Conservation (phyloP, 2,329 filamentous ascomycete species). For the Arthrobotrys megalospora region DNA sequence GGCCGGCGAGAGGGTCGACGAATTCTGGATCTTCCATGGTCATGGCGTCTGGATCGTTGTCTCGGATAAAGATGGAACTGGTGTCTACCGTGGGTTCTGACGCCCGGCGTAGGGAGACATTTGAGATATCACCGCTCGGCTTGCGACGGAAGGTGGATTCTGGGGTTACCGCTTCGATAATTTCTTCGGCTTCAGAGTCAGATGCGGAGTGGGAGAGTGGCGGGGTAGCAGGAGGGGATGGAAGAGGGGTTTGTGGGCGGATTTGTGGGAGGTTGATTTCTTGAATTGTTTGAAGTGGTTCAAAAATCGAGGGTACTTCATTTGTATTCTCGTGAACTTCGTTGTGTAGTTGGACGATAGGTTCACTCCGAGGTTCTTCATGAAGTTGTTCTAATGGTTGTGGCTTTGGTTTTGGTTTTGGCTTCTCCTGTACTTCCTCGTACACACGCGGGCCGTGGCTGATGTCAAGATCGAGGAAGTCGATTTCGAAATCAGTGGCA, state of each 20-base stretch:
- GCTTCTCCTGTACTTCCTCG: constrained; percentile 16
- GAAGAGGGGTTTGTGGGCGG: constrained; percentile 29
- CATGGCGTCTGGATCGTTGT: constrained; percentile 32
- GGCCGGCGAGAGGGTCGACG: constrained; percentile 21
- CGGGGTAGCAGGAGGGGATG: constrained; percentile 45
- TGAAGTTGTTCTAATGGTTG: constrained; percentile 8
- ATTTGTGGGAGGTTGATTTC: constrained; percentile 8
- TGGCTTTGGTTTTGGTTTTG: constrained; percentile 4
- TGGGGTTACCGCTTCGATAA: constrained; percentile 35
- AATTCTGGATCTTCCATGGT: constrained; percentile 25
- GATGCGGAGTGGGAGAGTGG: constrained; percentile 33
- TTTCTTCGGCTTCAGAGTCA: constrained; percentile 41
- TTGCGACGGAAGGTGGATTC: constrained; percentile 13
- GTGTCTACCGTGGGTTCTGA: constrained; percentile 1
- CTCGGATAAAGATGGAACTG: constrained; percentile 22
- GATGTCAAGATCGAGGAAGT: constrained; percentile 8
- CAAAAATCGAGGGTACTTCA: constrained; percentile 19
- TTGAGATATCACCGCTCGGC: not conserved
- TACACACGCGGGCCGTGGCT: not conserved
- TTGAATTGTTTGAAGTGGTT: constrained; percentile 6
- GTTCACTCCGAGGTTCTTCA: constrained; percentile 2
- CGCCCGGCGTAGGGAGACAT: constrained; percentile 1
- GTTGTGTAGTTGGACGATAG: not conserved
- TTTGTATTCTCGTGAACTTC: constrained; percentile 12
- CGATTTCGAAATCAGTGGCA: constrained; percentile 23